phyloP scores from a whole-genome alignment of 164 flowering plant genomes.

The Dillenia turbinata region DNA sequence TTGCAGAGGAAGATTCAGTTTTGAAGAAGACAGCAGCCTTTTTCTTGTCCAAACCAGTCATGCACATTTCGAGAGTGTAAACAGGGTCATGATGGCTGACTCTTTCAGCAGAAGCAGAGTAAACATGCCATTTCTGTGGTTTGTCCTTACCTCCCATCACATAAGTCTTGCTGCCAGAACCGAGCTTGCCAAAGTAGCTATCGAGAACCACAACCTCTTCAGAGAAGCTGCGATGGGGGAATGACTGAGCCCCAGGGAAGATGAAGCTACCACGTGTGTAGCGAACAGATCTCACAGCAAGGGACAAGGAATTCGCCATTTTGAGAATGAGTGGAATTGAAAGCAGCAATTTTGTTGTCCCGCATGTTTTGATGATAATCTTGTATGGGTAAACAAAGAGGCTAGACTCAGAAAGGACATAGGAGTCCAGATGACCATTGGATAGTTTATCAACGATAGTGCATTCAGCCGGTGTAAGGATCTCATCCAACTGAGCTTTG shows the following conservation, averaged over 20 bases:
- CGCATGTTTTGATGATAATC: conserved; percentile 83
- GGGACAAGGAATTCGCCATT: conserved; percentile 46
- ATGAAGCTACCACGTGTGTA: conserved; percentile 85
- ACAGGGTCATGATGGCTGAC: conserved; percentile 6
- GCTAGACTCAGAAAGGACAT: conserved; percentile 91
- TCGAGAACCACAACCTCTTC: conserved; percentile 81
- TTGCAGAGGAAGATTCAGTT: conserved; percentile 45
- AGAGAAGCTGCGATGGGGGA: conserved; percentile 77
- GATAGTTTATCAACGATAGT: conserved; percentile 68
- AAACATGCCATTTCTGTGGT: conserved; percentile 70
- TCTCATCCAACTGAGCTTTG: conserved; percentile 59
- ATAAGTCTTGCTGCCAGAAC: conserved; percentile 44
- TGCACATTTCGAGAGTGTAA: conserved; percentile 79
- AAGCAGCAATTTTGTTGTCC: conserved; percentile 75
- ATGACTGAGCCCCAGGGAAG: conserved; percentile 72
- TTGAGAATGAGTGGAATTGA: conserved; percentile 68
- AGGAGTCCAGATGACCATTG: conserved; percentile 64
- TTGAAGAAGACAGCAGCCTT: conserved; percentile 72
- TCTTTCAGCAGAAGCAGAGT: conserved; percentile 48
- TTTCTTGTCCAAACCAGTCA: conserved; percentile 70
- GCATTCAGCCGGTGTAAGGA: conserved; percentile 74
- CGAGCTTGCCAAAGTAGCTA: conserved; percentile 46
- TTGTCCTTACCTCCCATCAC: conserved; percentile 44
- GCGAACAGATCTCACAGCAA: conserved; percentile 51
- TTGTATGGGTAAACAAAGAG: conserved; percentile 80